Evolutionary conservation across 164 flowering plant species (phyloP).

Genomic region (Vitis riparia): DNA sequence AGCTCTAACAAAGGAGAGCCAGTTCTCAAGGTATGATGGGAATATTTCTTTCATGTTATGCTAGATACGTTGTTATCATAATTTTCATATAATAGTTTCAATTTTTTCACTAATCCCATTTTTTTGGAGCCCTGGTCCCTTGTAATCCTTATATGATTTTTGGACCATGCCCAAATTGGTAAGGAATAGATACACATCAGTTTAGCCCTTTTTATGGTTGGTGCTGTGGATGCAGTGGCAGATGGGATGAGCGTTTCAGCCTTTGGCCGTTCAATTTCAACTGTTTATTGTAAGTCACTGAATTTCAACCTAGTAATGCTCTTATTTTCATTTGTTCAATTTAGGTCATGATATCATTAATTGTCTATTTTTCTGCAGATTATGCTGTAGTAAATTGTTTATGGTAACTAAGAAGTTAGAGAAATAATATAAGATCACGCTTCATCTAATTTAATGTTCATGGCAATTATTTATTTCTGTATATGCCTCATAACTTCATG

Average conservation of each 20-base stretch:
- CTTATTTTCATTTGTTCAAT: background rate
- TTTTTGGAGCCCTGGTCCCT: background rate
- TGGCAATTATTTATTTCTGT: background rate
- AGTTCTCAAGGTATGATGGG: constrained; percentile 61
- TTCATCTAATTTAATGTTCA: background rate
- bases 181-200: background rate
- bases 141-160: background rate
- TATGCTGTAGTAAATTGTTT: background rate
- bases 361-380: background rate
- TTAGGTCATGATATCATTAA: no score
- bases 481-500: background rate
- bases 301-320: background rate
- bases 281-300: constrained; percentile 3
- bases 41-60: background rate
- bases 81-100: background rate
- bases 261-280: background rate
- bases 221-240: constrained; percentile 72
- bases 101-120: background rate
- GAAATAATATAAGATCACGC: no score
- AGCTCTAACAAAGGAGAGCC: constrained; percentile 72
- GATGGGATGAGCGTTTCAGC: constrained; percentile 46
- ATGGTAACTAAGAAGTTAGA: background rate
- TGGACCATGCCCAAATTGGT: background rate
- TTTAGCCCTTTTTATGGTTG: constrained; percentile 9
- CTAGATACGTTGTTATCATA: no score